Evolutionary conservation across 495 filamentous ascomycete genomes (phyloP).

Genomic region (Penicillium dipodomyicola): DNA sequence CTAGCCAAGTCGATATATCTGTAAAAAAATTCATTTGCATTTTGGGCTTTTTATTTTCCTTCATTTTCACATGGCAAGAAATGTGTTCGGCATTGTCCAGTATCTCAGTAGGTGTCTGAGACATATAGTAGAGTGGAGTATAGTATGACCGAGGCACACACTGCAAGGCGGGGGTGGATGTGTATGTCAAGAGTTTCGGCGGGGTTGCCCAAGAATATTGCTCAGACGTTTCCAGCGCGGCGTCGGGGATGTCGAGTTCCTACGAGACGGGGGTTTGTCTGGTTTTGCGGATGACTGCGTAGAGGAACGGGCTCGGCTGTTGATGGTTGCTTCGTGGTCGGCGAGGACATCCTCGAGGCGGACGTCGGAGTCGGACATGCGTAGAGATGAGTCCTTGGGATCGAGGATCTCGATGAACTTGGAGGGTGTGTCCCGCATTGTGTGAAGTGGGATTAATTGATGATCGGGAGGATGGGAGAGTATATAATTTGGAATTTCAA

Average conservation of each 20-base stretch:
- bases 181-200: slow-evolving; percentile 24
- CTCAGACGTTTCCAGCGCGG: slow-evolving; percentile 44
- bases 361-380: slow-evolving; percentile 45
- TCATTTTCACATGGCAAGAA: background rate
- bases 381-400: slow-evolving; percentile 32
- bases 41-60: background rate
- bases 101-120: background rate
- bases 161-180: background rate
- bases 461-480: background rate
- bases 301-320: slow-evolving; percentile 40
- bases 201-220: slow-evolving; percentile 34
- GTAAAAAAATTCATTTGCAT: background rate
- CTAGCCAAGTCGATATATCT: background rate
- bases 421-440: slow-evolving; percentile 45
- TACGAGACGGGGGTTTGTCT: slow-evolving; percentile 31
- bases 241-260: slow-evolving; percentile 29
- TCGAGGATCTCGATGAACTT: slow-evolving; percentile 50
- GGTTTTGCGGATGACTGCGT: slow-evolving; percentile 38
- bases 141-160: background rate
- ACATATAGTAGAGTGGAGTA: background rate
- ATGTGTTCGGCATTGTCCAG: background rate
- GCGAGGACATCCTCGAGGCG: slow-evolving; percentile 51
- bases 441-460: slow-evolving; percentile 1
- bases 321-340: slow-evolving; percentile 44
- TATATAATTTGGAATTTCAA: slow-evolving; percentile 8